Conservation (phyloP, 768 basidiomycete genomes). For the Mycena floridula region DNA sequence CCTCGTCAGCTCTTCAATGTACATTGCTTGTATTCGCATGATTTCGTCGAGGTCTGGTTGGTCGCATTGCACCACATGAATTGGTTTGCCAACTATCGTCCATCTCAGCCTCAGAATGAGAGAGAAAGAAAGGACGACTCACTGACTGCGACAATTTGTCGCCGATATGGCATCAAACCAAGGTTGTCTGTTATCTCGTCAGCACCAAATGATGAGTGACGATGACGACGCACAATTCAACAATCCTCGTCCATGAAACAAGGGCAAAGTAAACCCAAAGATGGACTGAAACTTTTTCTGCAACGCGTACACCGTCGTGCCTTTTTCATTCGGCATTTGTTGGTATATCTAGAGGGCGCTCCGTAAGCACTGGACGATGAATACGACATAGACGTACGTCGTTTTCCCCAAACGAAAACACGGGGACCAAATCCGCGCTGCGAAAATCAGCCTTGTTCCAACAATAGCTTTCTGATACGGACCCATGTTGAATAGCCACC, state of each 20-base stretch:
- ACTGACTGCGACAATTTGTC: conserved; percentile 95
- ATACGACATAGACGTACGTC: conserved; percentile 54
- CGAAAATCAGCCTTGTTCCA: conserved; percentile 2
- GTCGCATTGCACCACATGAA: conserved; percentile 68
- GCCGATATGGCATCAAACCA: conserved; percentile 92
- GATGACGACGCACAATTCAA: conserved; percentile 72
- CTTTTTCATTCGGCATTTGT: conserved; percentile 94
- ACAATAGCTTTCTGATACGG: conserved; percentile 14
- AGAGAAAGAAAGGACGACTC: conserved; percentile 31
- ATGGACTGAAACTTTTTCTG: conserved; percentile 89
- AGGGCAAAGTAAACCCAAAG: conserved; percentile 93
- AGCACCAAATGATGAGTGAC: background rate
- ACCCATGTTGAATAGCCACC: conserved; percentile 86
- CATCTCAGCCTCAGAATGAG: background rate
- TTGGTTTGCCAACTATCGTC: conserved; percentile 82
- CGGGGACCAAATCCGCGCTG: conserved; percentile 93
- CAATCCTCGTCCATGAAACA: conserved; percentile 96
- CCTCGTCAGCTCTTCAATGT: conserved; percentile 92
- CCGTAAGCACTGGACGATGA: background rate
- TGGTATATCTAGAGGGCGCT: conserved; percentile 72
- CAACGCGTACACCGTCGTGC: conserved; percentile 77
- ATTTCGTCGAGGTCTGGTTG: conserved; percentile 82
- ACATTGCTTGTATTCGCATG: conserved; percentile 69
- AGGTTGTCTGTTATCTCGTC: conserved; percentile 63
- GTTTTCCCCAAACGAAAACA: conserved; percentile 98